Conservation (phyloP, 2,329 filamentous ascomycete species). For the Trichoderma lentiforme region DNA sequence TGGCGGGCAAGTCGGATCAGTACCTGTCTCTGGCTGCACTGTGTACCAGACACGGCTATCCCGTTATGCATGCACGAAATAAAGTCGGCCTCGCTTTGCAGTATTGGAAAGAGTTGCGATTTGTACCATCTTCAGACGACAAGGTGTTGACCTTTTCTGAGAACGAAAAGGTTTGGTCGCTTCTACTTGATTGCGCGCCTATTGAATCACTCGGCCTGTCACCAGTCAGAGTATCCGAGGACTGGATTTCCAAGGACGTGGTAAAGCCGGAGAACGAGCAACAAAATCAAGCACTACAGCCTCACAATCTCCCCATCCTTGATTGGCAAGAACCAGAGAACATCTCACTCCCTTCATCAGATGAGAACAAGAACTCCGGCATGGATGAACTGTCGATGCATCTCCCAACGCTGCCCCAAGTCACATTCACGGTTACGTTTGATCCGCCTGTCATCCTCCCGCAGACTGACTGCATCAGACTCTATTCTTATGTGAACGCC, state of each 20-base stretch:
- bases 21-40: conserved; percentile 56
- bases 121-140: conserved; percentile 39
- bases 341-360: conserved; percentile 51
- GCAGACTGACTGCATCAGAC: conserved; percentile 57
- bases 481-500: conserved; percentile 56
- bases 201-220: conserved; percentile 46
- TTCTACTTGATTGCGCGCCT: conserved; percentile 63
- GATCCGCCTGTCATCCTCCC: conserved; percentile 72
- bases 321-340: conserved; percentile 74
- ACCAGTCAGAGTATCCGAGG: conserved; percentile 66
- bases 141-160: conserved; percentile 38
- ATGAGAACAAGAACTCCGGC: conserved; percentile 46
- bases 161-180: conserved; percentile 58
- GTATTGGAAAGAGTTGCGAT: conserved; percentile 69
- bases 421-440: conserved; percentile 71
- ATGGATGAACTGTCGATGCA: conserved; percentile 53
- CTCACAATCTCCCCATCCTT: conserved; percentile 43
- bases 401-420: conserved; percentile 56
- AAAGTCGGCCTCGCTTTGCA: conserved; percentile 68
- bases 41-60: conserved; percentile 67
- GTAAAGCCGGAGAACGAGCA: conserved; percentile 52
- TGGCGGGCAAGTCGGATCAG: conserved; percentile 45
- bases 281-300: conserved; percentile 41
- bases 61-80: conserved; percentile 65
- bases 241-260: conserved; percentile 70